A percentile compares a stretch with the other conserved stretches of the same genome.
phyloP scores from a whole-genome alignment of 1,139 yeast species.

The Geotrichum restrictum region DNA sequence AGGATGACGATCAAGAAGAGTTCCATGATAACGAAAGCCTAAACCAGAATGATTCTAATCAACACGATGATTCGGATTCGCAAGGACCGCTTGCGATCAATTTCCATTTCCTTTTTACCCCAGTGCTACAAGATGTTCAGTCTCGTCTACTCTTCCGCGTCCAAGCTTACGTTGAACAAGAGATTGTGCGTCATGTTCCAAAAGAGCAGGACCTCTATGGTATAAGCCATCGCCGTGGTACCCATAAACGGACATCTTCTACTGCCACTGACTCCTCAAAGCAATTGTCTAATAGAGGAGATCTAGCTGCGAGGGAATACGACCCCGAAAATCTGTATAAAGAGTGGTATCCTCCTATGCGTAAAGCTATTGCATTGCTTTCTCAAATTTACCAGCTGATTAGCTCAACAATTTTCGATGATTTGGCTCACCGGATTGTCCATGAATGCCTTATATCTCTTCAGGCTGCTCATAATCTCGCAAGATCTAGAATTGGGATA shows the following conservation, averaged over 20 bases:
- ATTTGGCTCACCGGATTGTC: slow-evolving; percentile 80
- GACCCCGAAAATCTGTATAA: slow-evolving; percentile 41
- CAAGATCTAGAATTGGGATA: slow-evolving; percentile 43
- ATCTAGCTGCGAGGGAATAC: slow-evolving; percentile 19
- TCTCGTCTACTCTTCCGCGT: slow-evolving; percentile 73
- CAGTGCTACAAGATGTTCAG: slow-evolving; percentile 73
- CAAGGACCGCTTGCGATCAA: slow-evolving; percentile 38
- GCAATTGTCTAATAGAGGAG: not conserved
- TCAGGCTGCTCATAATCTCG: slow-evolving; percentile 49
- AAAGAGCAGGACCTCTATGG: slow-evolving; percentile 58
- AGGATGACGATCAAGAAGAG: slow-evolving; percentile 36
- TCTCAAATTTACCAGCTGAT: slow-evolving; percentile 78
- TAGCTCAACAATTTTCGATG: slow-evolving; percentile 73
- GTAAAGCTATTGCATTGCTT: slow-evolving; percentile 63
- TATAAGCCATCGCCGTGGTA: slow-evolving; percentile 47
- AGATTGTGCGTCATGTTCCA: slow-evolving; percentile 63
- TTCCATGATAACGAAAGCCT: slow-evolving; percentile 12
- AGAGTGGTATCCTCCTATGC: slow-evolving; percentile 69
- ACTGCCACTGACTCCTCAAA: slow-evolving; percentile 7
- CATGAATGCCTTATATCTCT: slow-evolving; percentile 67
- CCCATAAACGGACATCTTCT: slow-evolving; percentile 9
- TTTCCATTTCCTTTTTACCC: slow-evolving; percentile 60
- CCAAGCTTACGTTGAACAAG: slow-evolving; percentile 66
- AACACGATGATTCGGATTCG: slow-evolving; percentile 1
- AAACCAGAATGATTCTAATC: slow-evolving; percentile 1